Conservation (phyloP, 352 stramenopile species). For the Paralagenidium karlingii region DNA sequence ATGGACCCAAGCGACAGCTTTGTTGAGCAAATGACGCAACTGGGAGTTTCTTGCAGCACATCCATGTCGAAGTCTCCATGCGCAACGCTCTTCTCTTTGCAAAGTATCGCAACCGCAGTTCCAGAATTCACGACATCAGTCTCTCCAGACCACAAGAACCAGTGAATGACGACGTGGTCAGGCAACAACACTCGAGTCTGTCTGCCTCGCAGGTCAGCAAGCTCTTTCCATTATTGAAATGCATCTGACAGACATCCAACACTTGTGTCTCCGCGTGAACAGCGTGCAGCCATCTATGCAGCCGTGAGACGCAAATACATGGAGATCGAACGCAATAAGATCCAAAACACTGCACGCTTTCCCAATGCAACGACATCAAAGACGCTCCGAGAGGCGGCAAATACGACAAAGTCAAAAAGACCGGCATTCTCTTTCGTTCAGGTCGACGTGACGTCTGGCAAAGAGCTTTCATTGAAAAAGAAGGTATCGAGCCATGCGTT, state of each 20-base stretch:
- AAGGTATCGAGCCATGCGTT: conserved; percentile 16
- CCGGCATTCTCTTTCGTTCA: conserved; percentile 6
- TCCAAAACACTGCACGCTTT: not conserved
- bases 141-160: too few species aligned
- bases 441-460: conserved; percentile 20
- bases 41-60: too few species aligned
- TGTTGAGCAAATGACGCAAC: too few species aligned
- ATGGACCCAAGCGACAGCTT: too few species aligned
- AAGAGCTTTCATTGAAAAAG: conserved; percentile 20
- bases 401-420: not conserved
- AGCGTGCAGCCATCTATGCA: conserved; percentile 35
- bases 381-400: conserved; percentile 1
- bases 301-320: conserved; percentile 47
- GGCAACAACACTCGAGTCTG: not conserved
- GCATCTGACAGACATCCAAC: conserved; percentile 6
- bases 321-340: conserved; percentile 20
- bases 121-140: too few species aligned
- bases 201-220: not conserved
- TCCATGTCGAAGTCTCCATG: too few species aligned
- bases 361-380: not conserved
- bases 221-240: not conserved
- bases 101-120: too few species aligned
- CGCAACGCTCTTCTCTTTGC: conserved; percentile 1
- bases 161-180: conserved; percentile 5
- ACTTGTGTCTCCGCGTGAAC: not conserved